A percentile compares a stretch with the other conserved stretches of the same genome.
Evolutionary conservation across 2,329 filamentous ascomycete genomes (phyloP).

Genomic region (Pestalotiopsis sp.): DNA sequence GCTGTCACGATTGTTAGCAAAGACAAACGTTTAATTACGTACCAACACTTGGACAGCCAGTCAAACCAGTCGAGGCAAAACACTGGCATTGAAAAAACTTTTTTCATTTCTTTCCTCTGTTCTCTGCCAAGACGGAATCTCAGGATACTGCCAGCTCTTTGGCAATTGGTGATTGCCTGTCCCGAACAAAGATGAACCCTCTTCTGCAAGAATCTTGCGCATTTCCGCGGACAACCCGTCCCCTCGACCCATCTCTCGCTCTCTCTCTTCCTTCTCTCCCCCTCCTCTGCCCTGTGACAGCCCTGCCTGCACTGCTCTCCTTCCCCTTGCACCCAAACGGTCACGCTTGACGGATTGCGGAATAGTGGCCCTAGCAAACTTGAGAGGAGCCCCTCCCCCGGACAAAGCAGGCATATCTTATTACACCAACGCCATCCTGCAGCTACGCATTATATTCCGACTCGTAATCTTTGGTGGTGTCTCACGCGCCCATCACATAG

Average conservation of each 20-base stretch:
- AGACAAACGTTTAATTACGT: conserved; percentile 8
- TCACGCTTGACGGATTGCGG: not conserved
- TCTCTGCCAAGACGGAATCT: not conserved
- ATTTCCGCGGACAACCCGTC: conserved; percentile 7
- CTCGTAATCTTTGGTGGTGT: not conserved
- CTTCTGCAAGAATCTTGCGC: not conserved
- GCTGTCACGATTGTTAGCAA: conserved; percentile 1
- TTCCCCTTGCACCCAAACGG: not conserved
- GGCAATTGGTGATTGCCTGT: not conserved
- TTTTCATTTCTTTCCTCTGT: not conserved
- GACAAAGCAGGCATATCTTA: not conserved
- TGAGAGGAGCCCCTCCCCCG: not conserved
- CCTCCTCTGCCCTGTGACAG: not conserved
- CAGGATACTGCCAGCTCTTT: not conserved
- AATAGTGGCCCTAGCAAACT: not conserved
- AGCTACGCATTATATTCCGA: not conserved
- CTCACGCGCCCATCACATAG: not conserved
- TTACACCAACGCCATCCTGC: not conserved
- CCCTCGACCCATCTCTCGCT: not conserved
- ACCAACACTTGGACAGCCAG: not conserved
- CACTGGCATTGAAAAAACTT: not conserved
- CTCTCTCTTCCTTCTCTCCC: not conserved
- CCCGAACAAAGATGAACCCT: not conserved
- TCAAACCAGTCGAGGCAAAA: not conserved
- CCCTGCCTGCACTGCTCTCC: not conserved